phyloP scores from a whole-genome alignment of 345 rosid species.

The Ceriops tagal region DNA sequence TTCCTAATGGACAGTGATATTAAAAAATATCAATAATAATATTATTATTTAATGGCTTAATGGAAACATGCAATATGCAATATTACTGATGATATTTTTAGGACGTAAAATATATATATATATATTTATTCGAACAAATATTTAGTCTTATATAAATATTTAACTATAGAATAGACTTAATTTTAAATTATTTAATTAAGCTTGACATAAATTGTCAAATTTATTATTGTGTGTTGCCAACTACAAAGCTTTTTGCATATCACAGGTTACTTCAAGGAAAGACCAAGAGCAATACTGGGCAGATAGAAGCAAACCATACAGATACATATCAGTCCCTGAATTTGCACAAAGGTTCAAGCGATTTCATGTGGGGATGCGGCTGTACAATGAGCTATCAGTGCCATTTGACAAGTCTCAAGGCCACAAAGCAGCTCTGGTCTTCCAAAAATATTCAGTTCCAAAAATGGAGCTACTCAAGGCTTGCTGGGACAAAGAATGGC shows the following conservation, averaged over 20 bases:
- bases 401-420: constrained; percentile 26
- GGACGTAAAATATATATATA: too few species aligned
- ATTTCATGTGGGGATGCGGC: constrained; percentile 25
- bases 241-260: not conserved
- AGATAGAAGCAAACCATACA: constrained; percentile 25
- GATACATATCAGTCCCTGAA: constrained; percentile 35
- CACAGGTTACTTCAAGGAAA: constrained; percentile 43
- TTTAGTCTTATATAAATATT: too few species aligned
- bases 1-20: too few species aligned
- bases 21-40: too few species aligned
- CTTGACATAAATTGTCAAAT: too few species aligned
- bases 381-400: constrained; percentile 27
- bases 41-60: too few species aligned
- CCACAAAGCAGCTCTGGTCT: constrained; percentile 26
- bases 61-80: too few species aligned
- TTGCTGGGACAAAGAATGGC: constrained; percentile 44
- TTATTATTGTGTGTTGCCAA: too few species aligned
- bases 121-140: too few species aligned
- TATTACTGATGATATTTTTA: too few species aligned
- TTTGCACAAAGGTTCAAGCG: constrained; percentile 29
- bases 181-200: too few species aligned
- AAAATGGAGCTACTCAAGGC: constrained; percentile 42
- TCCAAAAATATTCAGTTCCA: constrained; percentile 29
- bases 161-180: too few species aligned
- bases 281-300: constrained; percentile 53